Percentiles rank a stretch among this genome's conserved stretches.
These are phyloP conservation scores for Globisporangium cylindrosporum DNA, from an alignment of 352 stramenopile genomes.

Conservation along the genomic window DNA sequence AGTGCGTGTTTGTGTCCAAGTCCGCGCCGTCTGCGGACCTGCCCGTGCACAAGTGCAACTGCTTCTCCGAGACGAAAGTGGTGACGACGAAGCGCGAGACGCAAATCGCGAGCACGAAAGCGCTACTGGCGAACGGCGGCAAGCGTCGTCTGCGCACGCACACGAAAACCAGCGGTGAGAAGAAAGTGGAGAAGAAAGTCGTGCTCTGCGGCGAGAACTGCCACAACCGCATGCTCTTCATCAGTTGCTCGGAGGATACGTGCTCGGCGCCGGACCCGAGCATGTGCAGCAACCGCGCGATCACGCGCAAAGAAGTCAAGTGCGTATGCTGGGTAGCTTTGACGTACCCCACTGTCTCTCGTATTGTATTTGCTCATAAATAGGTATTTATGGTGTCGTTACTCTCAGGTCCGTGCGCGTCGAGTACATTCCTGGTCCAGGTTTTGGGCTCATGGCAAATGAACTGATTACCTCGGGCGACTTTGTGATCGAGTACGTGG, in stretches of 20 bases:
- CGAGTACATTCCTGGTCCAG: constrained; percentile 77
- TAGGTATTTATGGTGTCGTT: constrained; percentile 2
- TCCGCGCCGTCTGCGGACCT: constrained; percentile 50
- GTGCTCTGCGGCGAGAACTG: constrained; percentile 58
- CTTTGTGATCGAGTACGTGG: constrained; percentile 94
- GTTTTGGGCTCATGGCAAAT: constrained; percentile 88
- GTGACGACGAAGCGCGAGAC: constrained; percentile 49
- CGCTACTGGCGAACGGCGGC: constrained; percentile 18
- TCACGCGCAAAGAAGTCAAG: constrained; percentile 67
- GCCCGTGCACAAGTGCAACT: constrained; percentile 76
- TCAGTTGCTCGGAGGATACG: constrained; percentile 75
- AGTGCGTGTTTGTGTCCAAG: constrained; percentile 73
- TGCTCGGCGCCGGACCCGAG: constrained; percentile 68
- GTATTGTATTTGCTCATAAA: background rate
- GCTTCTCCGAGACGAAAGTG: constrained; percentile 44
- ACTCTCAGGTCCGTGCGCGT: constrained; percentile 39
- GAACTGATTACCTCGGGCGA: constrained; percentile 74
- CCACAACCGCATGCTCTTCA: constrained; percentile 84
- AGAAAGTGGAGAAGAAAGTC: background rate
- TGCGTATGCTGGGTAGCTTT: constrained; percentile 9
- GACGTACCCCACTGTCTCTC: background rate
- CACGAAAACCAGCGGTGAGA: constrained; percentile 1
- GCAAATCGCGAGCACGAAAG: constrained; percentile 43
- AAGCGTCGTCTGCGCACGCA: constrained; percentile 10
- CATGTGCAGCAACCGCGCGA: constrained; percentile 72